Percentiles rank a stretch among this genome's conserved stretches.
Conservation (phyloP, 345 rosid species). For the Firmiana major region DNA sequence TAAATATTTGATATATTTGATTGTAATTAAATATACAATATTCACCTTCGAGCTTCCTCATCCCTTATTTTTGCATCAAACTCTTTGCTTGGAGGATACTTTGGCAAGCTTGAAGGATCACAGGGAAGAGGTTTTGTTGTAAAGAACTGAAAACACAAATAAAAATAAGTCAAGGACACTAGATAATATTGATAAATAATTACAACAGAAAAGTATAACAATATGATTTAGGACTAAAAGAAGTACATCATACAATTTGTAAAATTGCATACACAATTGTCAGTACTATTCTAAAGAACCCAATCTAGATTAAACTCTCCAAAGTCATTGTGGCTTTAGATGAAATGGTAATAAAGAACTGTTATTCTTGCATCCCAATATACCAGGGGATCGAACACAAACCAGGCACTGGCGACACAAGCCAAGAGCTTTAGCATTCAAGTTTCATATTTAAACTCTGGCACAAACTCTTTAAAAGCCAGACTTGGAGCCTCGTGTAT, state of each 20-base stretch:
- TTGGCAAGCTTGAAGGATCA: conserved; percentile 91
- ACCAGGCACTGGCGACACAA: neutral
- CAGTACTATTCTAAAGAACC: neutral
- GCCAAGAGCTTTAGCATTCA: neutral
- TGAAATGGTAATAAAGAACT: neutral
- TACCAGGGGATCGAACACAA: neutral
- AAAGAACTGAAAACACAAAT: conserved; percentile 60
- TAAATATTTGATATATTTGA: neutral
- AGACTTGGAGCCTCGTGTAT: neutral
- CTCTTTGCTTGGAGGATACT: conserved; percentile 97
- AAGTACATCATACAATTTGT: neutral
- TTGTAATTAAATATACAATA: conserved; percentile 11
- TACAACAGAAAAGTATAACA: neutral
- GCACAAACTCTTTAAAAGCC: neutral
- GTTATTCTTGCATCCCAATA: neutral
- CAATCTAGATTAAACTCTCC: neutral
- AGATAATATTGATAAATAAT: neutral
- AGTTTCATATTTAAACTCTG: neutral
- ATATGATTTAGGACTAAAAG: neutral
- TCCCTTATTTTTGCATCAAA: conserved; percentile 94
- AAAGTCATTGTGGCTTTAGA: neutral
- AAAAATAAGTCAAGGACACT: conserved; percentile 19
- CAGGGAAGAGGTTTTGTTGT: conserved; percentile 82
- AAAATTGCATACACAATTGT: neutral
- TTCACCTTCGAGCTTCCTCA: conserved; percentile 88